Evolutionary conservation across 2,329 filamentous ascomycete species (phyloP), one percentile per base, ranked within the genome.

Genomic region (Trichoderma sp.): DNA sequence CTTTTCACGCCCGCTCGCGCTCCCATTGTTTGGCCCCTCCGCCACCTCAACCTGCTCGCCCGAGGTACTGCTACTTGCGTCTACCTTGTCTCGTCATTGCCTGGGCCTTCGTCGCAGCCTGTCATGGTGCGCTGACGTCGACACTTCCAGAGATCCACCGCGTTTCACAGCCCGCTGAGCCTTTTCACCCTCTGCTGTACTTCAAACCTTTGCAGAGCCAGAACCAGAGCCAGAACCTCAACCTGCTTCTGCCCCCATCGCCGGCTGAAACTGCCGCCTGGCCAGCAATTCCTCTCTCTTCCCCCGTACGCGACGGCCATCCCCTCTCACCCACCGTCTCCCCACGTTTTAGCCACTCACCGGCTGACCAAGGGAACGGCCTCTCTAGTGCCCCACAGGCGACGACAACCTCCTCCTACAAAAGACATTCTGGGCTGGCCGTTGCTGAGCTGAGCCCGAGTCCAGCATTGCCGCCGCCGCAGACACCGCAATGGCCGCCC

Each of bases 401-500:
- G 60, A 64, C 66, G 66, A 68, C 59, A 57, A 64, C 68, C 68
- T 69, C 68, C 68, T 61, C 68, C 68, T 60, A 54, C 64, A 67
- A 67, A 67, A 67, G 56, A 32, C 56, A 42, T 53, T 53, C 64
- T 67, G 50, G 50, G 63, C 64, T 57, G 64, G 67, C 63, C 60
- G 56, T 35, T 35, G 25, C 59, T 50, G 48, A 48, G 42, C 42
- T 29, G 29, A 29, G 29, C 42, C 42, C 42, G 52, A 54, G 52
- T 54, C 52, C 48, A 64, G 58, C 48, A 69, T 64, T 64, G 68
- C 35, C 45, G 64, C 52, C 29, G 57, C 66, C 37, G 67, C 67
- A 68, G 45, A 59, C 53, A 68, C 63, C 82, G 86, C 80, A 78
- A 94, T 94, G 91, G 84, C 90, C 79, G 84, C 84, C 74, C 89